Conservation (phyloP, 2,329 filamentous ascomycete species). For the Ophiocordyceps camponoti-floridani region DNA sequence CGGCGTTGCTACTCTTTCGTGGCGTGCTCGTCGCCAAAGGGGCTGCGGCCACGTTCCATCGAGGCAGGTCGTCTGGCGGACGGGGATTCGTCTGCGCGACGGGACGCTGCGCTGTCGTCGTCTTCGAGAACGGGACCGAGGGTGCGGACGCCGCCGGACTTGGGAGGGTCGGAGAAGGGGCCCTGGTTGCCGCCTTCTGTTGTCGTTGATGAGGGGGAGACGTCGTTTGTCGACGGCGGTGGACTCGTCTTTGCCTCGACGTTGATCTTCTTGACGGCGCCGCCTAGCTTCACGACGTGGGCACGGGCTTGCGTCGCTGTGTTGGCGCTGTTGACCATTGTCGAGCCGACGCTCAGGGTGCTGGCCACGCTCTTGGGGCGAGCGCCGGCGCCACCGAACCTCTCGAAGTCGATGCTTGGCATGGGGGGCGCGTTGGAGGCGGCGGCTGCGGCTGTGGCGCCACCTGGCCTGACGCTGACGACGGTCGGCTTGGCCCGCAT, state of each 20-base stretch:
- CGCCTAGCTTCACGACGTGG: conserved; percentile 41
- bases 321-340: conserved; percentile 47
- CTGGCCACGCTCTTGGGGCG: conserved; percentile 35
- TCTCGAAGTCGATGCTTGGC: conserved; percentile 49
- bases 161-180: conserved; percentile 40
- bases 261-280: conserved; percentile 27
- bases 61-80: conserved; percentile 7
- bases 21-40: conserved; percentile 41
- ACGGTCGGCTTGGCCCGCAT: conserved; percentile 80
- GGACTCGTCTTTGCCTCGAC: conserved; percentile 19
- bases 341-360: conserved; percentile 50
- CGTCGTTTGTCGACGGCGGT: conserved; percentile 9
- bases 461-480: conserved; percentile 71
- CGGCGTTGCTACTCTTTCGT: conserved; percentile 24
- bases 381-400: conserved; percentile 24
- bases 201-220: conserved; percentile 25
- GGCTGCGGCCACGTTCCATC: conserved; percentile 21
- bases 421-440: conserved; percentile 46
- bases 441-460: conserved; percentile 31
- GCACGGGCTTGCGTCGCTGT: conserved; percentile 39
- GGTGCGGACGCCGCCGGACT: conserved; percentile 20
- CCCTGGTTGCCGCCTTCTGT: conserved; percentile 32
- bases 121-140: conserved; percentile 40
- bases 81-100: conserved; percentile 7
- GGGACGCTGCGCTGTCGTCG: conserved; percentile 20